Evolutionary conservation across 2,329 filamentous ascomycete species (phyloP), one percentile per base, ranked within the genome.

Genomic region (Aureobasidium sp.): DNA sequence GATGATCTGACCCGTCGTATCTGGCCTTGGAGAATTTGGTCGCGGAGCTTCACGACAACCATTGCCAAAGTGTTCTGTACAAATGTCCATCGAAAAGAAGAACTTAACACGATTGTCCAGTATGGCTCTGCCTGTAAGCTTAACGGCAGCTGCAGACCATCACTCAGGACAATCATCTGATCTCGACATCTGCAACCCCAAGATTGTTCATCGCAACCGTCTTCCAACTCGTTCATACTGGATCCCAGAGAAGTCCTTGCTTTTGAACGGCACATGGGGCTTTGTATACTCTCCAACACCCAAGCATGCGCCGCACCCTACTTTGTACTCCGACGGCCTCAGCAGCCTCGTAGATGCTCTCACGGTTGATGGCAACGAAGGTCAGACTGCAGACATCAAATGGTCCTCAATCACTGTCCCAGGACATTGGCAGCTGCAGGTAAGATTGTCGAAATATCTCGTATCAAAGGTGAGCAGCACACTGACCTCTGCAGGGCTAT

Each of bases 401-500:
- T 60, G 57, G 57, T 50, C 57, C 3, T 45, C 45, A 4, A 60
- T 60, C 8, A 60, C 57, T 13, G 57, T 60, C 4, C 57, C 57
- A 45, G 65, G 64, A 11, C 65, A 73, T 60, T 68, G 69, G 64
- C 68, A 60, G 17, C 46, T 60, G 72, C 23, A 67, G 68, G 55
- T 58, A 33, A 49, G 33, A 23, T 53, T 68, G 73, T 45, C 69
- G 69, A 37, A 71, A 68, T 27, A 73, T 43, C 5, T 70, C 0
- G 70, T 70, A 49, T 70, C 73, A 55, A 73, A 72, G 2, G 70
- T 70, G 0, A 65, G 68, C 40, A 71, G 67, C 1, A 76, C 75
- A 43, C 83, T 89, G 86, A 86, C 86, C 89, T 70, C 74, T 87
- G 4, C 83, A 89, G 70, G 86, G 85, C 27, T 83, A 84, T 67